phyloP scores from a whole-genome alignment of 2,329 filamentous ascomycete genomes.

The Aspergillus tubingensis region DNA sequence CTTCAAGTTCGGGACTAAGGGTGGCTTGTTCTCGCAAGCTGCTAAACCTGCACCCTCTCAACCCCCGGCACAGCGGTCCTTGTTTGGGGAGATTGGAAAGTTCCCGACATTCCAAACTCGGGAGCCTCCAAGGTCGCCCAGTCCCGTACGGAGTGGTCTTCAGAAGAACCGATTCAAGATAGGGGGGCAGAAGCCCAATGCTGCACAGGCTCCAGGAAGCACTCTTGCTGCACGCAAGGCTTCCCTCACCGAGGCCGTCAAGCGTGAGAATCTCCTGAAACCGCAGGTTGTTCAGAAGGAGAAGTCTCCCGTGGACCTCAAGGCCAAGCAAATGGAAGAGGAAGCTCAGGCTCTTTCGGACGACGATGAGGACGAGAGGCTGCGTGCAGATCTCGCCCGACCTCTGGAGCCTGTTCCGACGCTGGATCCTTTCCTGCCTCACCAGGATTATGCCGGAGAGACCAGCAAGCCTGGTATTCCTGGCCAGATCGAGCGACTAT shows the following conservation, averaged over 20 bases:
- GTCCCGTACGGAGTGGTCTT: constrained; percentile 43
- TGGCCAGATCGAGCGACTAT: constrained; percentile 52
- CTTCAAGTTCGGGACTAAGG: constrained; percentile 43
- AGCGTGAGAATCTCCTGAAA: constrained; percentile 29
- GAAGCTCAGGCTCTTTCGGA: constrained; percentile 43
- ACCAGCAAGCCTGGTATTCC: constrained; percentile 51
- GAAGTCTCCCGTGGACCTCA: constrained; percentile 31
- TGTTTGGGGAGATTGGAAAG: constrained; percentile 50
- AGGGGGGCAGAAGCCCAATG: constrained; percentile 41
- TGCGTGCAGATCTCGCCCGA: constrained; percentile 47
- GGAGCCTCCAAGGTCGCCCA: constrained; percentile 49
- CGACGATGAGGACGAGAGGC: constrained; percentile 51
- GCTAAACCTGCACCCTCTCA: constrained; percentile 24
- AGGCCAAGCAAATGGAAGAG: constrained; percentile 34
- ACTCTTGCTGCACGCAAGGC: constrained; percentile 45
- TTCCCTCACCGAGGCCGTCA: constrained; percentile 36
- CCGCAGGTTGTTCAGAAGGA: constrained; percentile 24
- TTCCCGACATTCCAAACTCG: constrained; percentile 34
- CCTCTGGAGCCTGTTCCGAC: constrained; percentile 47
- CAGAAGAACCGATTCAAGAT: constrained; percentile 33
- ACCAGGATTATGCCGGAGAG: constrained; percentile 49
- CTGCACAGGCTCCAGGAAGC: constrained; percentile 40
- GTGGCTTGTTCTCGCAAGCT: constrained; percentile 44
- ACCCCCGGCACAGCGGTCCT: constrained; percentile 22
- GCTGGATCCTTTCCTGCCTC: constrained; percentile 52